These are phyloP conservation scores for Fusarium caatingaense DNA, from an alignment of 2,329 filamentous ascomycete genomes.

Conservation along the genomic window DNA sequence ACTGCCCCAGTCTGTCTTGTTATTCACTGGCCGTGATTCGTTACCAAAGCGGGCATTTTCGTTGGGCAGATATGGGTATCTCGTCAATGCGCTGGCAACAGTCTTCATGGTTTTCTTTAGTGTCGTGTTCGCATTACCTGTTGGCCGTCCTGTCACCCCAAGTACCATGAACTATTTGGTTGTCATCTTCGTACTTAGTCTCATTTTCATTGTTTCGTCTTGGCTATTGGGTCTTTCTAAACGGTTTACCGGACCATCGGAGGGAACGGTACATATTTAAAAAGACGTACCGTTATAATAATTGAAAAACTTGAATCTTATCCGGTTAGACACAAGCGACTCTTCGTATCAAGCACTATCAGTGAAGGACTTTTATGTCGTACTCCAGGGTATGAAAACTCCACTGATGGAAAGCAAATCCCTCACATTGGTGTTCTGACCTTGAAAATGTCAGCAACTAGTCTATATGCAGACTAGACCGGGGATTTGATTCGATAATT, in stretches of 20 bases:
- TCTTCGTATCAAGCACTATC: rapidly evolving
- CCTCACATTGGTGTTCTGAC: not conserved
- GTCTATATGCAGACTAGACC: not conserved
- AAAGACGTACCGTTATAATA: rapidly evolving
- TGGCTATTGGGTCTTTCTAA: not conserved
- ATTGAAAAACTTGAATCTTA: rapidly evolving
- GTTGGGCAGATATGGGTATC: not conserved
- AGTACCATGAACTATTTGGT: not conserved
- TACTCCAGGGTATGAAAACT: not conserved
- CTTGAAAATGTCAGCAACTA: not conserved
- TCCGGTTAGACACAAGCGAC: rapidly evolving
- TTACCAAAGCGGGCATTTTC: not conserved
- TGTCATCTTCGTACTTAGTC: not conserved
- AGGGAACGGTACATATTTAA: not conserved
- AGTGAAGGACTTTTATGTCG: not conserved
- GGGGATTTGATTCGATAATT: not conserved
- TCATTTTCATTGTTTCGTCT: rapidly evolving
- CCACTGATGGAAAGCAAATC: not conserved
- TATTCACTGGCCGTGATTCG: not conserved
- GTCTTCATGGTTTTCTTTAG: not conserved
- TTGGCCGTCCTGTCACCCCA: not conserved
- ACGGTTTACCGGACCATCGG: rapidly evolving
- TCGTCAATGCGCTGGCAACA: not conserved
- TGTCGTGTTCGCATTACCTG: not conserved
- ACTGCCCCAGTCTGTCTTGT: not conserved